phyloP scores from a whole-genome alignment of 2,329 filamentous ascomycete species.

The Rhinocladiella mackenziei region DNA sequence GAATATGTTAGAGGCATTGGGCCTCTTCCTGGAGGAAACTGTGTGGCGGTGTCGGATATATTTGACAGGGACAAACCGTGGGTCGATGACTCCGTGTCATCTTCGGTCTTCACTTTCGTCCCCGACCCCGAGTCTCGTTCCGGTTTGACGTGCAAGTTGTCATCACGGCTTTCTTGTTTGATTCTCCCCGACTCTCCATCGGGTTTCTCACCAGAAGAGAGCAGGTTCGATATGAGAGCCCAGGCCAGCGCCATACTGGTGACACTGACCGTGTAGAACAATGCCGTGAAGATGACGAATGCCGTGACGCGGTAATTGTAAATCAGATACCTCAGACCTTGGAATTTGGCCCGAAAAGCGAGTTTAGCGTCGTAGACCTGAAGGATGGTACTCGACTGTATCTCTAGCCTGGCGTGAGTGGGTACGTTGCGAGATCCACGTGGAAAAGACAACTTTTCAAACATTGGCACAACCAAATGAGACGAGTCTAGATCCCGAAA shows the following conservation, averaged over 20 bases:
- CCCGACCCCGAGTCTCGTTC: conserved; percentile 24
- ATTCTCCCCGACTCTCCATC: conserved; percentile 9
- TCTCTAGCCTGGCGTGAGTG: conserved; percentile 56
- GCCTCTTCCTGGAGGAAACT: conserved; percentile 16
- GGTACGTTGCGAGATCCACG: conserved; percentile 53
- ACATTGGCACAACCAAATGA: conserved; percentile 63
- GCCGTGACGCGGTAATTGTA: conserved; percentile 71
- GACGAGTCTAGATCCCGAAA: conserved; percentile 56
- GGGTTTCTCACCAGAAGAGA: conserved; percentile 23
- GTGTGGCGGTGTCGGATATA: conserved; percentile 12
- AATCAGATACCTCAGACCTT: conserved; percentile 75
- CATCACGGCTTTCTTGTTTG: conserved; percentile 11
- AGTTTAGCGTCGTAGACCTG: conserved; percentile 72
- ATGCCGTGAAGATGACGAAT: conserved; percentile 62
- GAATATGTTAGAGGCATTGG: conserved; percentile 30
- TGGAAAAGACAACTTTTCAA: conserved; percentile 66
- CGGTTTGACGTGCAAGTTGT: conserved; percentile 28
- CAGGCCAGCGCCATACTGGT: conserved; percentile 63
- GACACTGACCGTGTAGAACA: conserved; percentile 77
- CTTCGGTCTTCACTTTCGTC: conserved; percentile 32
- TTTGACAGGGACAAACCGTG: conserved; percentile 12
- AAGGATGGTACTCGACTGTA: conserved; percentile 52
- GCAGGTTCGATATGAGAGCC: conserved; percentile 45
- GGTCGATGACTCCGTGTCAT: conserved; percentile 11
- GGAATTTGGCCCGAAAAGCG: conserved; percentile 68